Conservation (phyloP, 2,329 filamentous ascomycete genomes). For the Sporothrix sp. region DNA sequence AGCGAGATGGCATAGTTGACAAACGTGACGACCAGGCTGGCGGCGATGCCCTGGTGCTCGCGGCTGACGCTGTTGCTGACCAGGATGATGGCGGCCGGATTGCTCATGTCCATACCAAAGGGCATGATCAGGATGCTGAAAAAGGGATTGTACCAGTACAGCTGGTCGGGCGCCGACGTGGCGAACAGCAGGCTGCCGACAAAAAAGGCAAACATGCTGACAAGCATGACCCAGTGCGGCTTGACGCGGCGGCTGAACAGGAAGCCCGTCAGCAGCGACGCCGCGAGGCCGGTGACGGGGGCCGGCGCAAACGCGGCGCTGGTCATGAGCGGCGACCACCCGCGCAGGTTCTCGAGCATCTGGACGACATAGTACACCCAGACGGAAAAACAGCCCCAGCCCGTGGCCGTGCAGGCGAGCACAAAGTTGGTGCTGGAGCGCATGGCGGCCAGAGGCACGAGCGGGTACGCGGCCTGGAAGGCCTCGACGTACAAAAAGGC, state of each 20-base stretch:
- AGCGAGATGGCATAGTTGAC: conserved; percentile 61
- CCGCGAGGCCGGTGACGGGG: conserved; percentile 33
- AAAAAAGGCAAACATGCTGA: conserved; percentile 36
- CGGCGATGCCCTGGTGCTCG: conserved; percentile 37
- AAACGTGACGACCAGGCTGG: conserved; percentile 50
- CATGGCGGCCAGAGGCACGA: conserved; percentile 42
- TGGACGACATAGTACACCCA: conserved; percentile 32
- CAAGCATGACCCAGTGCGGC: conserved; percentile 33
- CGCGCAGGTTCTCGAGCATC: conserved; percentile 27
- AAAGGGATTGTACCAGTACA: conserved; percentile 57
- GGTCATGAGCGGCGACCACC: conserved; percentile 33
- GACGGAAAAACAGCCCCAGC: conserved; percentile 34
- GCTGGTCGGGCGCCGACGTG: conserved; percentile 42
- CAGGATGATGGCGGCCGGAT: conserved; percentile 52
- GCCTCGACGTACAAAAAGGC: conserved; percentile 43
- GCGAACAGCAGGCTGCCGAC: conserved; percentile 34
- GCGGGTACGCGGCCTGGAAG: conserved; percentile 30
- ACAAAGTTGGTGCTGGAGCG: conserved; percentile 38
- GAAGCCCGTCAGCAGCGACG: conserved; percentile 35
- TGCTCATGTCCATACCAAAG: conserved; percentile 58
- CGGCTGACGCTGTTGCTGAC: conserved; percentile 42
- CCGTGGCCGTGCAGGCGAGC: conserved; percentile 35
- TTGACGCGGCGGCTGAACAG: conserved; percentile 30
- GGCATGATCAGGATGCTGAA: conserved; percentile 48
- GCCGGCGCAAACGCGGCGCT: conserved; percentile 37